These are phyloP conservation scores for Colletotrichum camelliae DNA, from an alignment of 2,329 filamentous ascomycete genomes.

Conservation along the genomic window DNA sequence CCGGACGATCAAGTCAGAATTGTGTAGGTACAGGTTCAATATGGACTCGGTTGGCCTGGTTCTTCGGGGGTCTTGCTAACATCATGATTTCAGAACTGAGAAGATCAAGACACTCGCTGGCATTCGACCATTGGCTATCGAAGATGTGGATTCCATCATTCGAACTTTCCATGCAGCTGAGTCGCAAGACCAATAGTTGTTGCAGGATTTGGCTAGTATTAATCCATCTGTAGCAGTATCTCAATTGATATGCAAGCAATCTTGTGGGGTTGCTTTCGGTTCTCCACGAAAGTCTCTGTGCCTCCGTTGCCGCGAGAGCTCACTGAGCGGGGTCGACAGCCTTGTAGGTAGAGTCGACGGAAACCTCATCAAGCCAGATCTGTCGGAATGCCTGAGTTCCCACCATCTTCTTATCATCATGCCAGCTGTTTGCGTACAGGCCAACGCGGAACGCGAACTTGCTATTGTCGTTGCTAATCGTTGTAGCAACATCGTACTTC, in stretches of 20 bases:
- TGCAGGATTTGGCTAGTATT: not conserved
- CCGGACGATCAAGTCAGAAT: slow-evolving; percentile 79
- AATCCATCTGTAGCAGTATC: not conserved
- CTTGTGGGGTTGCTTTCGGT: not conserved
- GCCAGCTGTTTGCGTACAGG: not conserved
- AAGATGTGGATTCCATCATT: slow-evolving; percentile 91
- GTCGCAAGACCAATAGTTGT: not conserved
- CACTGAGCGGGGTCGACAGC: not conserved
- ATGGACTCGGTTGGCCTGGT: accelerated
- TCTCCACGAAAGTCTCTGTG: too few relatives aligned
- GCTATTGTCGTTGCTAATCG: not conserved
- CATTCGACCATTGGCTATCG: slow-evolving; percentile 82
- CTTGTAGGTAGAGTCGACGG: not conserved
- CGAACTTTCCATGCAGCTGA: slow-evolving; percentile 66
- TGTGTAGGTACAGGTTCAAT: slow-evolving; percentile 16
- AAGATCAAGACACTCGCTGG: slow-evolving; percentile 95
- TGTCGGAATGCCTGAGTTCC: not conserved
- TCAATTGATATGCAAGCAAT: not conserved
- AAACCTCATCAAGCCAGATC: not conserved
- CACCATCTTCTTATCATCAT: not conserved
- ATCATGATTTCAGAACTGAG: slow-evolving; percentile 52
- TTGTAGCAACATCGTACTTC: not conserved
- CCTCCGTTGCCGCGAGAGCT: not conserved
- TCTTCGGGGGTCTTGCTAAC: not conserved
- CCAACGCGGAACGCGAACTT: not conserved